Percentiles rank a stretch among this genome's conserved stretches.
Conservation (phyloP, 371 early-diverging fungal species). For the Syncephalastrum contaminatum region DNA sequence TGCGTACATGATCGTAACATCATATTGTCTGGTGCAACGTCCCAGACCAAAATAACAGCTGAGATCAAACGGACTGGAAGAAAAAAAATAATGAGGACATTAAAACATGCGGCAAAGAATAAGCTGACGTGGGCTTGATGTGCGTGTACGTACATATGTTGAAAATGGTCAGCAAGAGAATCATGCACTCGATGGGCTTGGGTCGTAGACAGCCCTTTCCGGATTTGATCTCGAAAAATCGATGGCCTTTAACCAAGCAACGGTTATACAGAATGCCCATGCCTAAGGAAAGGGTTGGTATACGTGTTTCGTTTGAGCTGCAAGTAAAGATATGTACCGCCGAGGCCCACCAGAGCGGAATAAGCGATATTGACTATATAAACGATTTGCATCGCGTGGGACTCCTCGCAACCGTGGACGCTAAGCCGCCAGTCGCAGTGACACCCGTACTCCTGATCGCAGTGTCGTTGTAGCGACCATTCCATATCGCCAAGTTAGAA, state of each 20-base stretch:
- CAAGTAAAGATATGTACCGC: constrained; percentile 14
- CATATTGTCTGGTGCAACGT: constrained; percentile 13
- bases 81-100: background rate
- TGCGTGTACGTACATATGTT: constrained; percentile 17
- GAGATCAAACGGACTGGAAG: constrained; percentile 21
- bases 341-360: constrained; percentile 19
- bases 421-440: constrained; percentile 36
- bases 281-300: constrained; percentile 9
- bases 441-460: constrained; percentile 14
- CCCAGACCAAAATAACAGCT: constrained; percentile 17
- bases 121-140: background rate
- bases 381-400: constrained; percentile 14
- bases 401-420: constrained; percentile 20
- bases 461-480: background rate
- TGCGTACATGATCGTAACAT: constrained; percentile 19
- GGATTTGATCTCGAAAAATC: constrained; percentile 11
- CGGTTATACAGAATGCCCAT: constrained; percentile 13
- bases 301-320: background rate
- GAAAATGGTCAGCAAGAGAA: constrained; percentile 19
- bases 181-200: constrained; percentile 24
- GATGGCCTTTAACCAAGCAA: constrained; percentile 14
- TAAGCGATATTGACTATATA: constrained; percentile 23
- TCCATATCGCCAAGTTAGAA: constrained; percentile 2
- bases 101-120: background rate
- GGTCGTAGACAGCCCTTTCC: constrained; percentile 19